Evolutionary conservation across 176 grass and related monocot genomes (phyloP), one percentile per base, ranked within the genome.

Genomic region (Oryza australiensis): DNA sequence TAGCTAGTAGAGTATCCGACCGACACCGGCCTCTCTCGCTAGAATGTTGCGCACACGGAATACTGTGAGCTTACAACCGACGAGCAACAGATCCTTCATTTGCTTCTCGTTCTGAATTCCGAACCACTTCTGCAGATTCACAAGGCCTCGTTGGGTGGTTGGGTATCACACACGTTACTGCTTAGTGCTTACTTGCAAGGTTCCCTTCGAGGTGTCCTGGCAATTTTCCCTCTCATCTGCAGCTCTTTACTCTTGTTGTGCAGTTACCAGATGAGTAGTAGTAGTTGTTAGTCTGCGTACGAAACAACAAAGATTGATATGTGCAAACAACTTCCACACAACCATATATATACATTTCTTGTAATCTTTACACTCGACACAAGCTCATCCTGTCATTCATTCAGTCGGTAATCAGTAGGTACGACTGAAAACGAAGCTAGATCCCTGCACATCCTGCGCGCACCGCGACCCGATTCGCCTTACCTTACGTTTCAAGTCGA

Each of bases 131-230:
- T 60, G 69, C 68, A 79, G 37, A 63, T 13, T 63, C 76, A 41
- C 76, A 41, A 41, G 26, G 62, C 48, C n/a, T 60, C 0, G n/a
- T 60, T 24, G 55, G 55, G 55, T 24, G 11, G n/a, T 62, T 18
- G 48, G 9, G 16, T 60, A 4, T 5, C 20, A 22, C 76, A 34
- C 79, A 83, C 83, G 75, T 23, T 5, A 38, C 9, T 48, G 86
- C 48, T 83, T 87, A 76, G 80, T 87, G 86, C 35, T 87, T 87
- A 76, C 86, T 87, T 83, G 86, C 86, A 87, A 83, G 86, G 73
- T 60, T 83, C 66, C 55, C 23, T 4, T 51, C 26, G 22, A 81
- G 35, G 48, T 62, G 60, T 55, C 53, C 63, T 20, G 18, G 27
- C 40, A 20, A 2, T 27, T 75, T 32, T 27, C 32, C 51, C 16